These are phyloP conservation scores for Phytophthora fragariae DNA, from an alignment of 352 stramenopile genomes.

Conservation along the genomic window DNA sequence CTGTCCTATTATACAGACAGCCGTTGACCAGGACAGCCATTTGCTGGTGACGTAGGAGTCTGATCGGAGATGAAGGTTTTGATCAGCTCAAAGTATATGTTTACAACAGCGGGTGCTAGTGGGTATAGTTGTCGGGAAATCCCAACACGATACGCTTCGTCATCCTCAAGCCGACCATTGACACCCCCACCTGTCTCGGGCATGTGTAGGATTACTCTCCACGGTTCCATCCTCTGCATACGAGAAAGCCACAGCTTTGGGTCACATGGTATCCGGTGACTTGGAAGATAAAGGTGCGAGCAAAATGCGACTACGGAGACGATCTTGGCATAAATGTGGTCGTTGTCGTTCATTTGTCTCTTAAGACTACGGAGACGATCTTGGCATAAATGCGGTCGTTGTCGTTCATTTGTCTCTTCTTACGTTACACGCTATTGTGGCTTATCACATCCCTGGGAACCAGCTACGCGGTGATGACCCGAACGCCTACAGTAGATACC, in stretches of 20 bases:
- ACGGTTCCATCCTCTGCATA: too few species aligned
- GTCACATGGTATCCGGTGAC: too few species aligned
- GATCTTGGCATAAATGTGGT: not conserved
- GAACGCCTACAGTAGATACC: slow-evolving; percentile 68
- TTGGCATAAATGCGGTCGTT: not conserved
- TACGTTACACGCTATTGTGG: not conserved
- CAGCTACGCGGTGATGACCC: slow-evolving; percentile 67
- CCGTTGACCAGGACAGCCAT: slow-evolving; percentile 1
- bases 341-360: not conserved
- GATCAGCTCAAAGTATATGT: not conserved
- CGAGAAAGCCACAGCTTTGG: too few species aligned
- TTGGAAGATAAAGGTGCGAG: too few species aligned
- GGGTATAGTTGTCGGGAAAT: not conserved
- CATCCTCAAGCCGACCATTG: not conserved
- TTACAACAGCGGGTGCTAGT: not conserved
- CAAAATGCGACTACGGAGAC: too few species aligned
- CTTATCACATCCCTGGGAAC: not conserved
- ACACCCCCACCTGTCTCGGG: not conserved
- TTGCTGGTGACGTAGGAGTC: not conserved
- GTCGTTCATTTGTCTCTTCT: not conserved
- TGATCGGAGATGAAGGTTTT: slow-evolving; percentile 6
- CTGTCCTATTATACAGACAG: not conserved
- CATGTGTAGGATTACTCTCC: not conserved
- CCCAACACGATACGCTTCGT: not conserved
- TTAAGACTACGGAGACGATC: not conserved